Conservation (phyloP, 2,329 filamentous ascomycete genomes). For the Diaporthe sp. region DNA sequence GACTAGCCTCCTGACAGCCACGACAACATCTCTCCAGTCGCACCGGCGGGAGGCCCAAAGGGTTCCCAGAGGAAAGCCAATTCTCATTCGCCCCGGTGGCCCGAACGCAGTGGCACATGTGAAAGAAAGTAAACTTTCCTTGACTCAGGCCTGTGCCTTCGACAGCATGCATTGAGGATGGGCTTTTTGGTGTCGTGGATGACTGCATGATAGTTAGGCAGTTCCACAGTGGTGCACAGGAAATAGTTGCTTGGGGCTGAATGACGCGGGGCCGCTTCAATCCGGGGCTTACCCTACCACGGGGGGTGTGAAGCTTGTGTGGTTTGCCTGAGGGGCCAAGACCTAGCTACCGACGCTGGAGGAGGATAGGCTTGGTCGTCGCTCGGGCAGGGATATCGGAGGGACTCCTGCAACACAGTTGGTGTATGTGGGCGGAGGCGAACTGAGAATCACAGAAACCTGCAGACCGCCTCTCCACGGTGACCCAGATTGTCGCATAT, state of each 20-base stretch:
- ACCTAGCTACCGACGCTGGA: background rate
- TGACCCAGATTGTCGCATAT: constrained; percentile 11
- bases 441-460: background rate
- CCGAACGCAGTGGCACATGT: constrained; percentile 20
- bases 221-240: background rate
- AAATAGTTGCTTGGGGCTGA: background rate
- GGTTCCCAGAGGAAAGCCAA: background rate
- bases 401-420: constrained; percentile 9
- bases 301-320: background rate
- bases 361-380: background rate
- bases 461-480: constrained; percentile 11
- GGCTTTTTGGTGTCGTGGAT: background rate
- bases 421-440: constrained; percentile 15
- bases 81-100: constrained; percentile 15
- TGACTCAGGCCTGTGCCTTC: constrained; percentile 21
- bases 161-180: background rate
- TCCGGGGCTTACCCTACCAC: background rate
- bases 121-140: constrained; percentile 19
- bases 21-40: constrained; percentile 41
- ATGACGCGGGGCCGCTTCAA: background rate
- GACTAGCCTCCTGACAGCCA: constrained; percentile 1
- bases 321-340: constrained; percentile 16
- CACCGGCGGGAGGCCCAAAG: background rate
- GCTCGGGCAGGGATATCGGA: constrained; percentile 5
- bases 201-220: background rate